Evolutionary conservation across 495 filamentous ascomycete genomes (phyloP).

Genomic region (Daldinia concentrica): DNA sequence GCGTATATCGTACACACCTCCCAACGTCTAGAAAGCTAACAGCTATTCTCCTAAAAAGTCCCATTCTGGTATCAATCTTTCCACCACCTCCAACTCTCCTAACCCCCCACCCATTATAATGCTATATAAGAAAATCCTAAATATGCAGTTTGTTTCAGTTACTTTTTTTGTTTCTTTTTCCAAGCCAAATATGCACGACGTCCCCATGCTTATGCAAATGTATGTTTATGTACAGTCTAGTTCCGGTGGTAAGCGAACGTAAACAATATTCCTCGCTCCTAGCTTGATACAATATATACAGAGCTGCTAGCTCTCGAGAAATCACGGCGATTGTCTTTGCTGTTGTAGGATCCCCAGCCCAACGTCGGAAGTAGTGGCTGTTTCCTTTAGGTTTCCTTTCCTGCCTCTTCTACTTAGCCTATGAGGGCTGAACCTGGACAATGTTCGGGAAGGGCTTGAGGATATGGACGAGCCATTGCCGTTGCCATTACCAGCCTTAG

Average conservation of each 20-base stretch:
- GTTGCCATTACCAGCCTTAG: background rate
- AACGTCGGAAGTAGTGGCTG: slow-evolving; percentile 2
- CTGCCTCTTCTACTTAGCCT: slow-evolving; percentile 19
- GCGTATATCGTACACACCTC: slow-evolving; percentile 9
- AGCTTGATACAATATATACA: slow-evolving; percentile 17
- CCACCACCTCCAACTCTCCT: background rate
- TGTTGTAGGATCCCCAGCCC: slow-evolving; percentile 31
- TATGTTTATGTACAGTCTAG: slow-evolving; percentile 19
- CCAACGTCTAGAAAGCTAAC: background rate
- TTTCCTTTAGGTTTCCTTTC: slow-evolving; percentile 6
- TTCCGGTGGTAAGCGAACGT: background rate
- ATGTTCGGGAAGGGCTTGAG: slow-evolving; percentile 1
- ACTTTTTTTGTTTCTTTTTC: slow-evolving; percentile 13
- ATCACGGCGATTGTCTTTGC: slow-evolving; percentile 11
- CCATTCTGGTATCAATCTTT: background rate
- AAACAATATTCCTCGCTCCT: background rate
- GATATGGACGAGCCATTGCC: slow-evolving; percentile 1
- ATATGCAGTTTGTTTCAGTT: background rate
- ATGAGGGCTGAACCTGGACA: slow-evolving; percentile 21
- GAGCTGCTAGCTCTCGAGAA: slow-evolving; percentile 1
- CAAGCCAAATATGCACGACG: slow-evolving; percentile 13
- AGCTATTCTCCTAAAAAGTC: background rate
- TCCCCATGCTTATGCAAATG: slow-evolving; percentile 12
- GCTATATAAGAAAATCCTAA: background rate
- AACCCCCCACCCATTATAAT: background rate